Conservation (phyloP, 345 rosid species). For the Barbarea vulgaris region DNA sequence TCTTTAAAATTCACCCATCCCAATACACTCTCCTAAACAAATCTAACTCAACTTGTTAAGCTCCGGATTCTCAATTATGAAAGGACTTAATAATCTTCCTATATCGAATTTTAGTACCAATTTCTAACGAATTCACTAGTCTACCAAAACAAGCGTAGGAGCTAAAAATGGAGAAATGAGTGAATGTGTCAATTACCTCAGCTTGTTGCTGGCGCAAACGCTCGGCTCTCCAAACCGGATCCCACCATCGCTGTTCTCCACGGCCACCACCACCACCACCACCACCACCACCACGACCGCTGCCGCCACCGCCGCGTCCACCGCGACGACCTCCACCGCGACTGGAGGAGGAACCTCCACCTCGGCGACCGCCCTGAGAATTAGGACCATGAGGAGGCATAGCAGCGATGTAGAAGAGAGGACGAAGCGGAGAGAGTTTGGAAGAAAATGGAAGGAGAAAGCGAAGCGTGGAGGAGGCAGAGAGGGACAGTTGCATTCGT, state of each 20-base stretch:
- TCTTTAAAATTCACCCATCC: background rate
- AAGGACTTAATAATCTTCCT: background rate
- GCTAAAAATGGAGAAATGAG: slow-evolving; percentile 8
- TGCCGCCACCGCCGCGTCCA: slow-evolving; percentile 51
- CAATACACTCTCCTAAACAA: slow-evolving; percentile 7
- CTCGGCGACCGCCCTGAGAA: slow-evolving; percentile 47
- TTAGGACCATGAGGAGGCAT: slow-evolving; percentile 72
- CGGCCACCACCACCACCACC: slow-evolving; percentile 58
- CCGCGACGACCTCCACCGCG: slow-evolving; percentile 55
- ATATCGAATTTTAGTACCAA: background rate
- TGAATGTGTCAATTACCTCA: slow-evolving; percentile 39
- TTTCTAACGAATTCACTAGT: too few relatives aligned
- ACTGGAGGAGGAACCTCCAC: slow-evolving; percentile 35
- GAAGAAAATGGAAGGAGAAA: slow-evolving; percentile 25
- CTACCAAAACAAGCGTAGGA: background rate
- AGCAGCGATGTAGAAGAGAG: slow-evolving; percentile 27
- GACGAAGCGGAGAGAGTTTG: slow-evolving; percentile 23
- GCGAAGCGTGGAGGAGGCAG: slow-evolving; percentile 25
- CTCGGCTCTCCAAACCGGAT: slow-evolving; percentile 98
- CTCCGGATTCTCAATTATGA: background rate
- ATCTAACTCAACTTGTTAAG: background rate
- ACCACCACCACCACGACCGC: too few relatives aligned
- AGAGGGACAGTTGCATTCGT: slow-evolving; percentile 22
- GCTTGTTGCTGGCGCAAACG: slow-evolving; percentile 74
- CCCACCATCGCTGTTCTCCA: slow-evolving; percentile 99